phyloP scores from a whole-genome alignment of 2,329 filamentous ascomycete species.

The Claviceps arundinis region DNA sequence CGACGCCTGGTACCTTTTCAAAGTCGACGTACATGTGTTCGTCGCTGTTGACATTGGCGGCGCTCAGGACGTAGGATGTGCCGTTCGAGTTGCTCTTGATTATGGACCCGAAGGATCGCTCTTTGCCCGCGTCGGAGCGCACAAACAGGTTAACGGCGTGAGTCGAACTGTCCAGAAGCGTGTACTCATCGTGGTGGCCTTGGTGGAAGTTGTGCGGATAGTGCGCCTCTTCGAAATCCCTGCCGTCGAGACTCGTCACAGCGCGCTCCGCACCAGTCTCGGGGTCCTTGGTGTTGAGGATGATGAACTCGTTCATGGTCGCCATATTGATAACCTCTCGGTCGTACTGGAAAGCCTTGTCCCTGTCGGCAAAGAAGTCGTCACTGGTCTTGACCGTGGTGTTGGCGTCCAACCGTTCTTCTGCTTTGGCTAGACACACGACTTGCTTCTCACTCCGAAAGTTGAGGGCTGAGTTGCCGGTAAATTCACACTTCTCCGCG shows the following conservation, averaged over 20 bases:
- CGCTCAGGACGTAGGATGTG: slow-evolving; percentile 81
- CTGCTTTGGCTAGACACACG: slow-evolving; percentile 42
- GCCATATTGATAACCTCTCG: slow-evolving; percentile 67
- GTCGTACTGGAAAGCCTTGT: slow-evolving; percentile 34
- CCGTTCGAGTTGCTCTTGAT: slow-evolving; percentile 98
- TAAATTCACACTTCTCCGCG: slow-evolving; percentile 77
- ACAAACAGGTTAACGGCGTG: slow-evolving; percentile 93
- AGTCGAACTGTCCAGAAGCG: slow-evolving; percentile 85
- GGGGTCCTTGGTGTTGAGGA: slow-evolving; percentile 65
- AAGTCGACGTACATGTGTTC: slow-evolving; percentile 74
- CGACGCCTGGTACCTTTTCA: slow-evolving; percentile 85
- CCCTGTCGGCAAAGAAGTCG: slow-evolving; percentile 59
- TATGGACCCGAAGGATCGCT: slow-evolving; percentile 67
- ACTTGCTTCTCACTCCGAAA: slow-evolving; percentile 41
- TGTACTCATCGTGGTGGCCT: slow-evolving; percentile 70
- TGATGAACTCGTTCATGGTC: slow-evolving; percentile 92
- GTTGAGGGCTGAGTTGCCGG: slow-evolving; percentile 47
- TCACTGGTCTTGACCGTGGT: slow-evolving; percentile 63
- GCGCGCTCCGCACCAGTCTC: slow-evolving; percentile 59
- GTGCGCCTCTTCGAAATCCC: slow-evolving; percentile 64
- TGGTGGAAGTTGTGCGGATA: slow-evolving; percentile 81
- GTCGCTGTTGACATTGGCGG: slow-evolving; percentile 72
- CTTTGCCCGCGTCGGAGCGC: slow-evolving; percentile 53
- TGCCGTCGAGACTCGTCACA: slow-evolving; percentile 74
- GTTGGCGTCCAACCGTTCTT: slow-evolving; percentile 46